phyloP scores from a whole-genome alignment of 257 asterid genomes.

The Eustoma russellianum region DNA sequence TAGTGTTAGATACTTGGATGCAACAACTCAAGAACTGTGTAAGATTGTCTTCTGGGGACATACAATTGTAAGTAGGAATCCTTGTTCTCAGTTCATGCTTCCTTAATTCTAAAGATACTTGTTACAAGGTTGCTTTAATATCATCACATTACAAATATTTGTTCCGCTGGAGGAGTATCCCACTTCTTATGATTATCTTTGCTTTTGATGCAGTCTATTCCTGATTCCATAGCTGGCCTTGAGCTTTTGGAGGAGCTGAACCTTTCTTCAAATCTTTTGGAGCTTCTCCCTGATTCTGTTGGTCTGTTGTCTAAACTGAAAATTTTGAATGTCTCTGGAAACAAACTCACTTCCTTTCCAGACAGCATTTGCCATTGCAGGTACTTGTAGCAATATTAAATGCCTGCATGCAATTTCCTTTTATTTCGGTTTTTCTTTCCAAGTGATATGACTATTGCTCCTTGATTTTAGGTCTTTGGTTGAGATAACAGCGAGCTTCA shows the following conservation, averaged over 20 bases:
- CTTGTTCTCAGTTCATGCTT: no score
- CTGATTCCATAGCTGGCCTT: constrained; percentile 70
- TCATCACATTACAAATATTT: no score
- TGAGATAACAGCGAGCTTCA: constrained; percentile 67
- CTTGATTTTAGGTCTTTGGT: constrained; percentile 45
- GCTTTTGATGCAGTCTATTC: constrained; percentile 31
- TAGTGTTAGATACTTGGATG: no score
- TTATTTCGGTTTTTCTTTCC: neutral
- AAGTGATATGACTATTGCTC: constrained; percentile 3
- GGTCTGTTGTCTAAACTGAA: constrained; percentile 60
- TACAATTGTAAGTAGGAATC: no score
- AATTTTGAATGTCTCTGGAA: constrained; percentile 59
- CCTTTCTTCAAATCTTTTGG: constrained; percentile 61
- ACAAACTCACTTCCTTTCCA: constrained; percentile 67
- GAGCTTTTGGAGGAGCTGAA: constrained; percentile 73
- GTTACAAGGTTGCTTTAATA: no score
- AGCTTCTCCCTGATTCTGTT: constrained; percentile 60
- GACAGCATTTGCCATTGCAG: constrained; percentile 89
- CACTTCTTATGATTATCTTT: neutral
- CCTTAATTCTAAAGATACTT: no score
- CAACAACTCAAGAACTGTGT: no score
- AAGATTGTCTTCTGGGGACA: no score
- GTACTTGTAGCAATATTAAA: constrained; percentile 14
- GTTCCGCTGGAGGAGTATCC: no score
- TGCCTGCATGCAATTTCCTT: neutral